Evolutionary conservation across 768 basidiomycete species (phyloP).

Genomic region (Leccinum rimulosum): DNA sequence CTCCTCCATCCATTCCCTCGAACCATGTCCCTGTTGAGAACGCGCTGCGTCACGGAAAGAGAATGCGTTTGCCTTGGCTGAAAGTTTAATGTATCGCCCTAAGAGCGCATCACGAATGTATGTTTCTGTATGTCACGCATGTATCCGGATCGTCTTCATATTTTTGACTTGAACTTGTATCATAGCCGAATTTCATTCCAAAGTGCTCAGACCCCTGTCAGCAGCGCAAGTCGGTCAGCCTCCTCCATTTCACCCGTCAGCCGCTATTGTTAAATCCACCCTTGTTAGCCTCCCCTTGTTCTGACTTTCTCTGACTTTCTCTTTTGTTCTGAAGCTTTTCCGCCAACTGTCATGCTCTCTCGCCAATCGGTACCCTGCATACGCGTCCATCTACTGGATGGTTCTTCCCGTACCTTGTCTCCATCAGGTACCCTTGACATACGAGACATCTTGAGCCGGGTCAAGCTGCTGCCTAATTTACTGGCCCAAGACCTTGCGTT

Average conservation of each 20-base stretch:
- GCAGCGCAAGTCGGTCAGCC: slow-evolving; percentile 19
- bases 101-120: slow-evolving; percentile 4
- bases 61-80: slow-evolving; percentile 30
- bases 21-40: slow-evolving; percentile 22
- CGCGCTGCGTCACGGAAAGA: slow-evolving; percentile 26
- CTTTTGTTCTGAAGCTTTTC: slow-evolving; percentile 6
- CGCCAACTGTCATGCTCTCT: slow-evolving; percentile 18
- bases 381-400: slow-evolving; percentile 16
- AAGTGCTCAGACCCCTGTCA: neutral
- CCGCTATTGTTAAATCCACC: slow-evolving; percentile 8
- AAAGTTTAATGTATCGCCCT: slow-evolving; percentile 24
- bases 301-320: neutral
- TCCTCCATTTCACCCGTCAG: slow-evolving; percentile 17
- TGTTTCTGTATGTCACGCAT: slow-evolving; percentile 22
- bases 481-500: slow-evolving; percentile 22
- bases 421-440: slow-evolving; percentile 30
- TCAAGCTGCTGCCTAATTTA: slow-evolving; percentile 16
- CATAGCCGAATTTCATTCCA: slow-evolving; percentile 3
- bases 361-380: slow-evolving; percentile 22
- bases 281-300: slow-evolving; percentile 8
- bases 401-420: slow-evolving; percentile 13
- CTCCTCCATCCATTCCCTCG: slow-evolving; percentile 13
- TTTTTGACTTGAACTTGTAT: slow-evolving; percentile 13
- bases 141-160: slow-evolving; percentile 13
- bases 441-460: slow-evolving; percentile 16